These are phyloP conservation scores for Phalaenopsis hybrid DNA, from an alignment of 116 monocot species.

Conservation along the genomic window DNA sequence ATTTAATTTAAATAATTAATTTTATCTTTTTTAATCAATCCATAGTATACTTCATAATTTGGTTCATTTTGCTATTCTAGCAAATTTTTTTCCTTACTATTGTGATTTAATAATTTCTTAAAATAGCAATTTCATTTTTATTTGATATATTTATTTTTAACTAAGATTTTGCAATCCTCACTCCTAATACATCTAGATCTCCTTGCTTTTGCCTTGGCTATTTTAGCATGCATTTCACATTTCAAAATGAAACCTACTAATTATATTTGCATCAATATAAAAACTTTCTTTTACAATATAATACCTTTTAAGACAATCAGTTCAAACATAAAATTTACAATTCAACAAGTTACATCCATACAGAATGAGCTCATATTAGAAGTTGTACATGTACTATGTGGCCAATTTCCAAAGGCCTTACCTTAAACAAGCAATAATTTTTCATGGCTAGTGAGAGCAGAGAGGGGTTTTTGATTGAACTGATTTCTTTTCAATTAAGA, in stretches of 20 bases:
- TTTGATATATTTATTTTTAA: background rate
- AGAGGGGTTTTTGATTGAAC: background rate
- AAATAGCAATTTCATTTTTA: background rate
- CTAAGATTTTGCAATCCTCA: background rate
- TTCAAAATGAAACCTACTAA: background rate
- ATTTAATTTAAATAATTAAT: slow-evolving; percentile 1
- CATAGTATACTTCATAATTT: background rate
- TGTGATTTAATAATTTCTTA: background rate
- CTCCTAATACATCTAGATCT: background rate
- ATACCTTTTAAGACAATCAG: background rate
- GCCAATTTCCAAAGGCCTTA: background rate
- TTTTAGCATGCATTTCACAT: background rate
- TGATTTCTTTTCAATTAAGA: background rate
- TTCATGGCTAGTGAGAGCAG: background rate
- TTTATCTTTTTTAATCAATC: background rate
- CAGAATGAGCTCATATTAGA: background rate
- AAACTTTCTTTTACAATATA: background rate
- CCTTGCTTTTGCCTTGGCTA: background rate
- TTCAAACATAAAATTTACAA: background rate
- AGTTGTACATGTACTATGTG: background rate
- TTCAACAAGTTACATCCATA: background rate
- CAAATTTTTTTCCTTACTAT: background rate
- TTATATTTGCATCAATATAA: background rate
- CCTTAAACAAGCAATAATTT: background rate
- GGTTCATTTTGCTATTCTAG: background rate